Evolutionary conservation across 1,139 yeast genomes (phyloP).

Genomic region (Zygoascus sp.): DNA sequence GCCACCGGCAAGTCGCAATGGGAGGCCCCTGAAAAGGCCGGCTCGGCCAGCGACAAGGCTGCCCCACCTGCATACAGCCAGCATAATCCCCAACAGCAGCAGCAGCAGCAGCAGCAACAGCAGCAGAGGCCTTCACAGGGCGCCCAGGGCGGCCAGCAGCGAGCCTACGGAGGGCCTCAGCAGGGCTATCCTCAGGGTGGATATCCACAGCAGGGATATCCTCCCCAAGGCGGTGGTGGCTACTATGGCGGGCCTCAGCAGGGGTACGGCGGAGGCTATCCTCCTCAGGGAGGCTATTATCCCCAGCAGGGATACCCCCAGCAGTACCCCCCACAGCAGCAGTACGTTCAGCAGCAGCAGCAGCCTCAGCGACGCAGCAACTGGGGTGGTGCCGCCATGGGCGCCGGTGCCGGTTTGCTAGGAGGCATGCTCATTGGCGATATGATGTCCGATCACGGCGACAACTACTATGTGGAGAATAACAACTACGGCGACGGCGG

Average conservation of each 20-base stretch:
- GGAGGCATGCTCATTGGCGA: conserved; percentile 65
- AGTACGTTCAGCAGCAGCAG: conserved; percentile 31
- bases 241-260: conserved; percentile 24
- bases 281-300: conserved; percentile 25
- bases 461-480: conserved; percentile 28
- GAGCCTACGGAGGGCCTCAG: not conserved
- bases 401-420: conserved; percentile 75
- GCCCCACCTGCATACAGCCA: conserved; percentile 19
- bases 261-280: conserved; percentile 22
- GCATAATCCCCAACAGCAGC: conserved; percentile 27
- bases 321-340: conserved; percentile 28
- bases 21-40: conserved; percentile 48
- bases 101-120: conserved; percentile 29
- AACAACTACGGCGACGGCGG: conserved; percentile 14
- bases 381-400: conserved; percentile 53
- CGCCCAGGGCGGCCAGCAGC: not conserved
- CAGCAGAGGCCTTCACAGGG: conserved; percentile 4
- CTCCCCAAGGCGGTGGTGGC: conserved; percentile 17
- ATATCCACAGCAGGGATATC: conserved; percentile 25
- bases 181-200: conserved; percentile 13
- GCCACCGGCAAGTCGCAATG: conserved; percentile 78
- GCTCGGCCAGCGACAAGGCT: not conserved
- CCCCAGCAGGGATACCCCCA: conserved; percentile 23
- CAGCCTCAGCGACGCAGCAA: conserved; percentile 25
- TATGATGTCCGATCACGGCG: conserved; percentile 35